Evolutionary conservation across 1,139 yeast species (phyloP).

Genomic region (Hanseniaspora sp.): DNA sequence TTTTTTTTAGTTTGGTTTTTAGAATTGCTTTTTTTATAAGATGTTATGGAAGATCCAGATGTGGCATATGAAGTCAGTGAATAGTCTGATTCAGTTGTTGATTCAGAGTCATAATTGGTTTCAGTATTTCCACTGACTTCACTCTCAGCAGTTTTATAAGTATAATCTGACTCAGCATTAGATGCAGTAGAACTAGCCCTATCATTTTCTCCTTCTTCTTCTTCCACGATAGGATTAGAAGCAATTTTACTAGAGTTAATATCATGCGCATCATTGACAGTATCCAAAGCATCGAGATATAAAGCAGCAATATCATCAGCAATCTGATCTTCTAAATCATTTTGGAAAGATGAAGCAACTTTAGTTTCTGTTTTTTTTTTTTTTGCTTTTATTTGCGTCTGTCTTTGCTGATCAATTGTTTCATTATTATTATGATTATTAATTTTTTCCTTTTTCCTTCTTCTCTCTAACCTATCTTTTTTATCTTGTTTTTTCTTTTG

Average conservation of each 20-base stretch:
- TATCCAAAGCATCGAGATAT: conserved; percentile 8
- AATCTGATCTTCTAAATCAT: background rate
- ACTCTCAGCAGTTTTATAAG: background rate
- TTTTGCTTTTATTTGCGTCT: too few species aligned
- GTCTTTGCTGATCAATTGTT: background rate
- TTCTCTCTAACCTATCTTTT: background rate
- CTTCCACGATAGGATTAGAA: background rate
- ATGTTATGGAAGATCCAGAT: too few species aligned
- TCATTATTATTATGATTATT: background rate
- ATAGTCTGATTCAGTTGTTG: background rate
- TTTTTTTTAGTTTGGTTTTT: too few species aligned
- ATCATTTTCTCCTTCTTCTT: background rate
- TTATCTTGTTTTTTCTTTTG: background rate
- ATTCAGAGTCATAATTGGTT: background rate
- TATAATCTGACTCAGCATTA: background rate
- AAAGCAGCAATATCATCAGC: conserved; percentile 12
- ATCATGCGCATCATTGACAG: background rate
- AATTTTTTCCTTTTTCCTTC: background rate
- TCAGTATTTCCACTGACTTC: background rate
- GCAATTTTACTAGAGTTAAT: background rate
- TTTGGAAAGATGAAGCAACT: background rate
- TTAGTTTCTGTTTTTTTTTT: conserved; percentile 1
- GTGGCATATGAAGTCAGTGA: too few species aligned
- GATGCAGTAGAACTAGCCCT: background rate
- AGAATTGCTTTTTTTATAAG: too few species aligned